Base-by-base conservation (phyloP, 208 protist genomes). In the Trypanosoma vivax region DNA sequence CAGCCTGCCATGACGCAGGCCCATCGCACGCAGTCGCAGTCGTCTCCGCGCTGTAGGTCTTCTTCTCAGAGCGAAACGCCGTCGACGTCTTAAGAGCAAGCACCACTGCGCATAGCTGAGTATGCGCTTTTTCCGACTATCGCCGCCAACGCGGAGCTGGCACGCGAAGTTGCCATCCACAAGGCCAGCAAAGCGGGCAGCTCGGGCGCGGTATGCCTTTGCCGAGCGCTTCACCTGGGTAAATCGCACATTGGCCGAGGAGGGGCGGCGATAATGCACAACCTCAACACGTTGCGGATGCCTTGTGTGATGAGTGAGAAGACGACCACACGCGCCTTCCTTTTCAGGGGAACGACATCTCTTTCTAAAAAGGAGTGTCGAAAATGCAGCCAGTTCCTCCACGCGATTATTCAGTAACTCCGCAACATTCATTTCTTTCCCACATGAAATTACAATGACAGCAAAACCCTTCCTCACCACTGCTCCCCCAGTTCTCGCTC, bases 231-330 rank as follows among this genome's bases (percentile, higher is more conserved):
- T 14, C 40, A 82, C 67, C 25, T 58, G 65, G n/a, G 67, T 74
- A 0, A 87, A 43, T 0, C 79, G 83, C 3, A 80, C 51, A 45
- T 90, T 90, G 6, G 68, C 55, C 0, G 83, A 87, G 9, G 83
- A 68, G 1, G 83, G 83, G 19, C 83, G 79, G 33, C 83, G 83
- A 41, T 90, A 83, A 24, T 24, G 38, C 14, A 30, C 25, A 41
- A 45, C 40, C 23, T 13, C 38, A 3, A 18, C 11, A 18, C 35
- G 9, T 21, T 2, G 13, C 10, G 23, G 34, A 31, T n/a, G n/a
- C n/a, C n/a, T n/a, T n/a, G n/a, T n/a, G n/a, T n/a, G n/a, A n/a
- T n/a, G n/a, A n/a, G n/a, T n/a, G n/a, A n/a, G n/a, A n/a, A n/a
- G n/a, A n/a, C n/a, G n/a, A n/a, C n/a, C n/a, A n/a, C n/a, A n/a